A percentile compares a stretch with the other conserved stretches of the same genome.
phyloP scores from a whole-genome alignment of 257 asterid genomes.

The Knoxia roxburghii region DNA sequence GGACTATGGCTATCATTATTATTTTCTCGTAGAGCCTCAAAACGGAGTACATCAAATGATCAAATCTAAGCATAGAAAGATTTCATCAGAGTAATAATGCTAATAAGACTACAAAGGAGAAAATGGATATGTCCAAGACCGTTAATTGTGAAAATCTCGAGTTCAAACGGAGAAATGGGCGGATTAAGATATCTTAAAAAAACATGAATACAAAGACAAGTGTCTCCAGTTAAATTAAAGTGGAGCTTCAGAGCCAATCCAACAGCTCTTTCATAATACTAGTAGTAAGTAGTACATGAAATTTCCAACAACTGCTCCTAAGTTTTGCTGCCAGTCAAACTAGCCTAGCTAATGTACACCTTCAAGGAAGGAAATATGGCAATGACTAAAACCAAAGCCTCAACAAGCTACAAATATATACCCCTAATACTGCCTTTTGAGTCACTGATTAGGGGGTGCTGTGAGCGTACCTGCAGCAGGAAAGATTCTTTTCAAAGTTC shows the following conservation, averaged over 20 bases:
- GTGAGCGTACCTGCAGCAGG: not conserved
- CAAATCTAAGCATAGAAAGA: too few species aligned
- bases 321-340: slow-evolving; percentile 2
- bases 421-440: not conserved
- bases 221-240: not conserved
- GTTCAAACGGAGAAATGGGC: too few species aligned
- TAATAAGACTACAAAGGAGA: too few species aligned
- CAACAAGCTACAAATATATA: not conserved
- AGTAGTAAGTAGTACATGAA: not conserved
- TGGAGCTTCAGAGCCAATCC: slow-evolving; percentile 2
- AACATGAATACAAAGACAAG: too few species aligned
- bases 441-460: not conserved
- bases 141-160: too few species aligned
- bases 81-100: too few species aligned
- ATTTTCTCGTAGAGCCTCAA: too few species aligned
- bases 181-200: too few species aligned
- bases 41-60: too few species aligned
- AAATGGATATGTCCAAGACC: too few species aligned
- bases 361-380: not conserved
- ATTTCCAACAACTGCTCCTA: not conserved
- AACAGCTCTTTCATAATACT: not conserved
- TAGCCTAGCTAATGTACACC: not conserved
- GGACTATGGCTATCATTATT: too few species aligned
- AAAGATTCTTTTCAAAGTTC: not conserved
- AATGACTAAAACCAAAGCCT: not conserved